Percentiles rank a stretch among this genome's conserved stretches.
Evolutionary conservation across 768 basidiomycete species (phyloP).

Genomic region (Jaapia argillacea): DNA sequence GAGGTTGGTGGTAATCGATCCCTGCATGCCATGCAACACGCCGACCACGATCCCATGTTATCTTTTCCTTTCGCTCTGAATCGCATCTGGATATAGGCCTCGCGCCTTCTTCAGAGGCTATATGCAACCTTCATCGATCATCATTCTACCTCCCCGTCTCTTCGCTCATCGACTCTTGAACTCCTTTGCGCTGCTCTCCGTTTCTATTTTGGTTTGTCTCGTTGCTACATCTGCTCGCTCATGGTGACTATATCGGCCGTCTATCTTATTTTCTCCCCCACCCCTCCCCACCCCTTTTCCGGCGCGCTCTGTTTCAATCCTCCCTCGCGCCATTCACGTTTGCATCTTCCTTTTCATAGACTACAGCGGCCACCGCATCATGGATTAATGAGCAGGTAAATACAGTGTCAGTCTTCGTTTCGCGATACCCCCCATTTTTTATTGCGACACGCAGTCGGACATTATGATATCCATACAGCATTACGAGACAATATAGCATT

Average conservation of each 20-base stretch:
- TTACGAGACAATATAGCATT: slow-evolving; percentile 56
- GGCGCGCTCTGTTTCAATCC: not conserved
- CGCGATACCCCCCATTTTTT: slow-evolving; percentile 41
- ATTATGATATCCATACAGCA: slow-evolving; percentile 31
- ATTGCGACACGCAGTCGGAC: slow-evolving; percentile 41
- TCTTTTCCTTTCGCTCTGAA: slow-evolving; percentile 11
- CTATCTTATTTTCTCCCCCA: slow-evolving; percentile 21
- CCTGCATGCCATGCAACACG: slow-evolving; percentile 7
- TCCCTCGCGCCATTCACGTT: not conserved
- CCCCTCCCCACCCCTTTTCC: slow-evolving; percentile 4
- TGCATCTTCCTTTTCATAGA: not conserved
- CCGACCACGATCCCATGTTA: slow-evolving; percentile 10
- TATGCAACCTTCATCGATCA: not conserved
- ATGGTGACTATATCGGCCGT: slow-evolving; percentile 33
- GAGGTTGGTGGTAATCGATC: slow-evolving; percentile 38
- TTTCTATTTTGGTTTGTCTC: slow-evolving; percentile 35
- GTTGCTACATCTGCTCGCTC: slow-evolving; percentile 39
- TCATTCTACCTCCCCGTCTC: slow-evolving; percentile 5
- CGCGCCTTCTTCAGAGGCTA: slow-evolving; percentile 12
- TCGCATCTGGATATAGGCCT: slow-evolving; percentile 18
- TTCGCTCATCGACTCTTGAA: slow-evolving; percentile 18
- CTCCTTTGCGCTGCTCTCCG: slow-evolving; percentile 54
- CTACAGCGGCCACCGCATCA: not conserved
- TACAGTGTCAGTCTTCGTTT: slow-evolving; percentile 38
- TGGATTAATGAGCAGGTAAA: slow-evolving; percentile 32